Evolutionary conservation across 1,139 yeast genomes (phyloP).

Genomic region (Kluyveromyces marxianus): DNA sequence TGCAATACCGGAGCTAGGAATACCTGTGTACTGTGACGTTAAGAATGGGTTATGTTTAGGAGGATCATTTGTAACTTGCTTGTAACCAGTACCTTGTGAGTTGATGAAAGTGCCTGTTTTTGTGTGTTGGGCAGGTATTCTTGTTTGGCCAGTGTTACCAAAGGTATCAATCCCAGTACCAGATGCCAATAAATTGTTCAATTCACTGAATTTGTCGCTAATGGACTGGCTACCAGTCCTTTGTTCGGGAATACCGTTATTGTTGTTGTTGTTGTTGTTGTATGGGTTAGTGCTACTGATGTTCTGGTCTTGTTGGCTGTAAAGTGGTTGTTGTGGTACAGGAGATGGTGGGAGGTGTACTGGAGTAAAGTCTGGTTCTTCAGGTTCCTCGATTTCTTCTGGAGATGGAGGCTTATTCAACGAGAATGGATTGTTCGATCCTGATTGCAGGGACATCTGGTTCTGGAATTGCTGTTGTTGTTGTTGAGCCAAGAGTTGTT

Average conservation of each 20-base stretch:
- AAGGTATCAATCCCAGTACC: slow-evolving; percentile 94
- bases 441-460: slow-evolving; percentile 60
- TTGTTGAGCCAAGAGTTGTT: slow-evolving; percentile 24
- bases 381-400: slow-evolving; percentile 9
- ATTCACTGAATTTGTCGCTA: slow-evolving; percentile 55
- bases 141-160: slow-evolving; percentile 85
- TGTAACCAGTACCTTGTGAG: slow-evolving; percentile 81
- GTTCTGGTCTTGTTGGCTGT: slow-evolving; percentile 10
- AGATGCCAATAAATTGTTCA: slow-evolving; percentile 69
- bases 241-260: slow-evolving; percentile 33
- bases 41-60: slow-evolving; percentile 60
- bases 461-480: slow-evolving; percentile 22
- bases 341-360: slow-evolving; percentile 15
- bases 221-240: slow-evolving; percentile 42
- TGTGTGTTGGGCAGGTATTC: slow-evolving; percentile 93
- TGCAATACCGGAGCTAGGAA: slow-evolving; percentile 49
- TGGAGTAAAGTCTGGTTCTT: slow-evolving; percentile 21
- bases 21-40: slow-evolving; percentile 68
- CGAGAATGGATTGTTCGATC: slow-evolving; percentile 90
- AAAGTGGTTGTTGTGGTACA: slow-evolving; percentile 8
- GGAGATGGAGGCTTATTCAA: slow-evolving; percentile 29
- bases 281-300: slow-evolving; percentile 29
- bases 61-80: slow-evolving; percentile 41
- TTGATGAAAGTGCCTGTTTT: slow-evolving; percentile 71
- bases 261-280: slow-evolving; percentile 27